Evolutionary conservation across 2,329 filamentous ascomycete species (phyloP).

Genomic region (Exophiala sp.): DNA sequence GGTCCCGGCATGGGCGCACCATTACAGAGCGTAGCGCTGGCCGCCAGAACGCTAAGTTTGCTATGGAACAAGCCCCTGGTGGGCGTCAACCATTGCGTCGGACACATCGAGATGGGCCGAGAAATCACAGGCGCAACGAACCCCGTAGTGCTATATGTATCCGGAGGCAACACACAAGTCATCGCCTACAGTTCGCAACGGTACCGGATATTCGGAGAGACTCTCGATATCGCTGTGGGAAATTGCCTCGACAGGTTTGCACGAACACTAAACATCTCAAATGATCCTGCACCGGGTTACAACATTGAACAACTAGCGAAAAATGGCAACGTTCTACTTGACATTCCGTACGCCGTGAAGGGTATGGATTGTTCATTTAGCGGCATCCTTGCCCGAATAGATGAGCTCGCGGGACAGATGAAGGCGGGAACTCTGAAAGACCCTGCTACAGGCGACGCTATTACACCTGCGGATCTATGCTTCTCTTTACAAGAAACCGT

Average conservation of each 20-base stretch:
- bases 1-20: constrained; percentile 97
- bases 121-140: constrained; percentile 86
- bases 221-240: constrained; percentile 93
- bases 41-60: constrained; percentile 73
- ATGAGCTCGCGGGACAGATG: constrained; percentile 72
- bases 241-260: constrained; percentile 97
- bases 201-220: constrained; percentile 97
- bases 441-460: constrained; percentile 49
- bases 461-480: constrained; percentile 82
- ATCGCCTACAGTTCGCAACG: constrained; percentile 93
- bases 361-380: constrained; percentile 98
- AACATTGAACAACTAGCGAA: constrained; percentile 95
- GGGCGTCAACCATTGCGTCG: constrained; percentile 96
- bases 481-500: constrained; percentile 95
- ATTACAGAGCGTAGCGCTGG: constrained; percentile 79
- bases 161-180: constrained; percentile 94
- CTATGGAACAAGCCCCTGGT: constrained; percentile 88
- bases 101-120: constrained; percentile 98
- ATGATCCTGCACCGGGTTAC: constrained; percentile 94
- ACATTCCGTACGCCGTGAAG: constrained; percentile 93
- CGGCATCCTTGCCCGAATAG: constrained; percentile 80
- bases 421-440: constrained; percentile 41
- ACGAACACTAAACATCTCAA: constrained; percentile 82
- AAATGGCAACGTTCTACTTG: constrained; percentile 65
- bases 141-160: constrained; percentile 93